Base-by-base conservation (phyloP, 2,329 filamentous ascomycete species). In the Anthostomella pinea region DNA sequence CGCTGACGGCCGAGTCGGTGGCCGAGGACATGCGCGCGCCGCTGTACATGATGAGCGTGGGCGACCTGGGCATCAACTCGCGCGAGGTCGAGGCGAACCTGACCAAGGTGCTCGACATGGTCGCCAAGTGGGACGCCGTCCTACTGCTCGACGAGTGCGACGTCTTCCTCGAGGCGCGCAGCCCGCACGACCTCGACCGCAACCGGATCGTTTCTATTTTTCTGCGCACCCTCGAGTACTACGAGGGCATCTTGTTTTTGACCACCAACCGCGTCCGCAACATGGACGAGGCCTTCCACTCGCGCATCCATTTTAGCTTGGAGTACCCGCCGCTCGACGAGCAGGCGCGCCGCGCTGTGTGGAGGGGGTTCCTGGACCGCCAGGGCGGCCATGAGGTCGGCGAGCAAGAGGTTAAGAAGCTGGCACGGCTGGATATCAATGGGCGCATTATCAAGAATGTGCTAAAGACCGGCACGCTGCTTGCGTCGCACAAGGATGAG, bases 101-200 rank as follows among this genome's bases (percentile, higher is more conserved):
- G 3, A 38, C 16, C 4, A 28, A 35, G 5, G 44, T 68, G 18
- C 55, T 72, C 33, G 61, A 69, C 36, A 61, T 72, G 16, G 65
- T 67, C 5, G 55, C 59, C 1, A 60, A 60, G 4, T 71, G 68
- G 59, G 58, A 57, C 13, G 58, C 58, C 1, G 53, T 64, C 15
- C 45, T 64, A 6, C 46, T 63, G 11, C 50, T 60, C 24, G 57
- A 62, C 36, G 58, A 62, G 43, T 54, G 53, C 17, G 59, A 62
- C 37, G 46, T 60, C 8, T 60, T 58, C 39, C 49, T 62, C 4
- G 65, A 70, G 46, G 50, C 58, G 18, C 62, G 69, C 7, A 46
- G 41, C 33, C 21, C 43, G 20, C 20, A 34, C 18, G 43, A 50
- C 32, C 16, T 53, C 20, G 21, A 41, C 8, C 46, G 50, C 7